Conservation (phyloP, 306 rosid genomes). For the Crotalaria pallida region DNA sequence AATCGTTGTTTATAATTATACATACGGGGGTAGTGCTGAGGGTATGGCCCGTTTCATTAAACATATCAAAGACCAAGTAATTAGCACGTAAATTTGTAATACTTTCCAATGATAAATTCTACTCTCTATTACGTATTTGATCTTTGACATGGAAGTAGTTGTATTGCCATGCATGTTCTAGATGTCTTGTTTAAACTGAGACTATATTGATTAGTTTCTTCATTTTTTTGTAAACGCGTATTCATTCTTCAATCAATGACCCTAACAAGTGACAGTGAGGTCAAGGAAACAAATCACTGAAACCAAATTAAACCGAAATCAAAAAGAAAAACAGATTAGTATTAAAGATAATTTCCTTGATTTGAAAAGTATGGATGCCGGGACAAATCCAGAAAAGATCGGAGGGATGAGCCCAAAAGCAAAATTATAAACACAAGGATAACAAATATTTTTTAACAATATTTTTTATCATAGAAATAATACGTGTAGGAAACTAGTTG, state of each 20-base stretch:
- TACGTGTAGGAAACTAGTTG: no score
- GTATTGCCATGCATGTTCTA: background rate
- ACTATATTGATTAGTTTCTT: background rate
- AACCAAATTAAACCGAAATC: no score
- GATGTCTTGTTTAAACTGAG: background rate
- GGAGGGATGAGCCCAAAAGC: no score
- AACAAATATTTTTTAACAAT: no score
- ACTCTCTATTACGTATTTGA: background rate
- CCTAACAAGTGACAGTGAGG: background rate
- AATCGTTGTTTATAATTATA: background rate
- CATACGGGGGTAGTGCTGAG: background rate
- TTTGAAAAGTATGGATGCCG: background rate
- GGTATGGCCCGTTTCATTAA: constrained; percentile 12
- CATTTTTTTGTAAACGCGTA: background rate
- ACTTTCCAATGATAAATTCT: background rate
- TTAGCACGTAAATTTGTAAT: background rate
- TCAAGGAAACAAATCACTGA: background rate
- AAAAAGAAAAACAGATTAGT: background rate
- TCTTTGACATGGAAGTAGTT: background rate
- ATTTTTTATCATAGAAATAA: no score
- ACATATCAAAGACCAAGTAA: background rate
- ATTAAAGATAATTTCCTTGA: background rate
- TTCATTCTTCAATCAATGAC: background rate
- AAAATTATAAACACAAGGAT: no score
- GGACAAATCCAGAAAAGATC: no score